Evolutionary conservation across 148 eudicot species (phyloP), one percentile per base, ranked within the genome.

Genomic region (Euryodendron excelsum): DNA sequence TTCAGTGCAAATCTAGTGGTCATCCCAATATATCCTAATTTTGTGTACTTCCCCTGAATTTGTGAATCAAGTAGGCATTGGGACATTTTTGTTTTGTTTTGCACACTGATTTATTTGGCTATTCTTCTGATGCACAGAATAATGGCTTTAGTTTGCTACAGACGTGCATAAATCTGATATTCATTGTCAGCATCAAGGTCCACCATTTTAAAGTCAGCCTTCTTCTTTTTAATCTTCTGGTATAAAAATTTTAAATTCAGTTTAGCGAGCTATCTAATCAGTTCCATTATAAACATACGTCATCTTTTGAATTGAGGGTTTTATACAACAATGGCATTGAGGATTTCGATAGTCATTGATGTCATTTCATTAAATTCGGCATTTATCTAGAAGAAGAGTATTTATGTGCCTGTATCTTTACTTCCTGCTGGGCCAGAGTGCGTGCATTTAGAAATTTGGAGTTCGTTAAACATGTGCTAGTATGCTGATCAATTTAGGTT

Each of bases 21-120:
- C 76, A 61, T 74, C 80, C 76, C 69, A 62, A 41, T 83, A 86
- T 78, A 87, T 83, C 81, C 73, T 86, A 74, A 61, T 55, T 44
- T 27, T 58, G 17, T 52, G 17, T 53, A 10, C 62, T 34, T 25
- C 27, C n/a, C 39, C 44, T 23, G 31, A 23, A 39, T 68, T 68
- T 23, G 13, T 36, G 70, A 36, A 63, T 31, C 21, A 17, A 23
- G 20, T 36, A 31, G 34, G 33, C 33, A 36, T 34, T 65, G 27
- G 44, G 69, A 34, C 23, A 0, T 20, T 33, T 65, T 11, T 9
- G 45, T 41, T 0, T n/a, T n/a, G n/a, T n/a, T n/a, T n/a, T n/a
- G n/a, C 1, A 61, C 36, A 14, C 17, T 62, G 67, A 15, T 62
- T 62, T 17, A 12, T 62, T 62, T 62, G 18, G 17, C 33, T 62